Base-by-base conservation (phyloP, 345 rosid genomes). In the Camelina laxa region DNA sequence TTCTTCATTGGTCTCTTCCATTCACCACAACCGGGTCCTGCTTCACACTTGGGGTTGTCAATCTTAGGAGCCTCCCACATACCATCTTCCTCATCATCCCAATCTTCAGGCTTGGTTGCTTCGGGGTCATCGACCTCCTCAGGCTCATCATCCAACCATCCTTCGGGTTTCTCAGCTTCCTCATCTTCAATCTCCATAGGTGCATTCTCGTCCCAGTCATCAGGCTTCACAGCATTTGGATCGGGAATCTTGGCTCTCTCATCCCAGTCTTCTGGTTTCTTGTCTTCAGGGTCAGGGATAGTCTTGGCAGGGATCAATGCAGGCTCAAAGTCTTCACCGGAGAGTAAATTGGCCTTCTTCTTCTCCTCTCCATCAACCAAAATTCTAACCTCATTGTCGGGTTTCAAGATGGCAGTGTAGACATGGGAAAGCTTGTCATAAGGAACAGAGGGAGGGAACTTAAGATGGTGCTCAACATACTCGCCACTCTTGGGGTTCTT, bases 21-120 rank as follows among this genome's bases (percentile, higher is more conserved):
- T 75, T 85, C 88, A 65, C 97, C 97, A 73, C 97, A 91, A 53
- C 97, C 97, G 0, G 97, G 97, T 63, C 83, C 89, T 59, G 79
- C 10, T 68, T 84, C 88, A 75, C 97, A 91, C 51, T 83, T 87
- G 38, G 97, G 95, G 83, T 91, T 91, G 45, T 87, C 92, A 73
- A 86, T 79, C 82, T 91, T 91, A 9, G 95, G 95, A 19, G 95
- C 90, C 68, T 91, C 97, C 92, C 94, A 91, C 77, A 87, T 88
- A 78, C 97, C 97, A 79, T 91, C 97, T 80, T 91, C 97, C 73
- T 91, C 97, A 7, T 91, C 97, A 83, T 91, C 95, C 97, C 97
- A 89, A 75, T 91, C 97, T 72, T 91, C 95, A 7, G 97, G 97
- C 62, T 91, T 91, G 39, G 91, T 67, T 4, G 97, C 97, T 17